Conservation (phyloP, 1,139 yeast species). For the Diutina neorugosa region DNA sequence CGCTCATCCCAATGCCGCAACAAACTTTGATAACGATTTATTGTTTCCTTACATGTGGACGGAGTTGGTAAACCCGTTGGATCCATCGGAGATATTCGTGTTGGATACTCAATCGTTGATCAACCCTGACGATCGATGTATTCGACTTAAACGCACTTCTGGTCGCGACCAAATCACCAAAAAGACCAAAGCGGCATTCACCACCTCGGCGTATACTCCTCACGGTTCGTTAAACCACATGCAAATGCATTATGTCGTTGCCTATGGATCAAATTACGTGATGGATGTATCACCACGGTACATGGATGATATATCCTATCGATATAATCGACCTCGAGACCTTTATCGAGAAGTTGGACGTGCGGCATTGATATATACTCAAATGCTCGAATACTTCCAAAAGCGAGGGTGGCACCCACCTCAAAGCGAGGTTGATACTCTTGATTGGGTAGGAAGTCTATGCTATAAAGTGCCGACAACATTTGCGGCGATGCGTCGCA, state of each 20-base stretch:
- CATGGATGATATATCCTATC: conserved; percentile 21
- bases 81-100: conserved; percentile 16
- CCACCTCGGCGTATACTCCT: conserved; percentile 15
- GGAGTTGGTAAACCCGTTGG: conserved; percentile 23
- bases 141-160: conserved; percentile 12
- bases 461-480: conserved; percentile 19
- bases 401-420: conserved; percentile 5
- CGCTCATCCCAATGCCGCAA: conserved; percentile 9
- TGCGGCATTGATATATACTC: conserved; percentile 16
- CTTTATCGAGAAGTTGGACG: conserved; percentile 21
- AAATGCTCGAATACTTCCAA: conserved; percentile 16
- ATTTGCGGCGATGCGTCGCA: conserved; percentile 18
- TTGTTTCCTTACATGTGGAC: conserved; percentile 31
- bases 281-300: conserved; percentile 26
- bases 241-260: conserved; percentile 21
- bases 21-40: conserved; percentile 23
- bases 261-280: conserved; percentile 12
- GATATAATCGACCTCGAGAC: conserved; percentile 22
- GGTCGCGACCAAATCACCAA: conserved; percentile 3
- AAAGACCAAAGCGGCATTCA: conserved; percentile 7
- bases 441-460: conserved; percentile 15
- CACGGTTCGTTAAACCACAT: conserved; percentile 18
- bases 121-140: conserved; percentile 18
- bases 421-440: conserved; percentile 13
- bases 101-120: conserved; percentile 23